Percentiles rank a stretch among this genome's conserved stretches.
phyloP scores from a whole-genome alignment of 1,284 basidiomycete species.

The Singerocomus inundabilis region DNA sequence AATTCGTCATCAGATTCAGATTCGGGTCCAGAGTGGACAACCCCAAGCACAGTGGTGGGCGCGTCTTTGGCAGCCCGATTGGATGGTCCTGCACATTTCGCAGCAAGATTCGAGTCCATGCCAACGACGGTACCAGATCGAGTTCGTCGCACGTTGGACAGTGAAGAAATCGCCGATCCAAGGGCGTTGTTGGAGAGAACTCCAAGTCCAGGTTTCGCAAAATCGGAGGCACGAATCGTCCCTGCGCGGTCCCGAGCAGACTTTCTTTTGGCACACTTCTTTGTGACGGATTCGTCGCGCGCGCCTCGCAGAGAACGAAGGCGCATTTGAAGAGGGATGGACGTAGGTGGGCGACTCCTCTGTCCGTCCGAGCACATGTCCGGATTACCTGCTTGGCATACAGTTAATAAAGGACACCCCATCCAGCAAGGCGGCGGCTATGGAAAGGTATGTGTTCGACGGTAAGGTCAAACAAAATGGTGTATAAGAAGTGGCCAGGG shows the following conservation, averaged over 20 bases:
- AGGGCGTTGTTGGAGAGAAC: neutral
- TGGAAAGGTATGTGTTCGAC: neutral
- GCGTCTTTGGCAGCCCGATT: neutral
- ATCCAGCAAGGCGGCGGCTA: neutral
- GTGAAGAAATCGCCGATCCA: neutral
- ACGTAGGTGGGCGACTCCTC: neutral
- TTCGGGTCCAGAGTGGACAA: slow-evolving; percentile 7
- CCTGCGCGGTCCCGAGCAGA: slow-evolving; percentile 26
- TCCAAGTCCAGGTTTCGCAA: neutral
- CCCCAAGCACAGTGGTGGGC: neutral
- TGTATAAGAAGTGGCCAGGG: neutral
- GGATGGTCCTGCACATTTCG: neutral
- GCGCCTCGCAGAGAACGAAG: slow-evolving; percentile 14
- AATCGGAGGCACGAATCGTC: slow-evolving; percentile 35
- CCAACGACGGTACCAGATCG: slow-evolving; percentile 35
- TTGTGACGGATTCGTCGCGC: slow-evolving; percentile 1
- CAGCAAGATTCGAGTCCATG: slow-evolving; percentile 24
- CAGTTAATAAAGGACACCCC: slow-evolving; percentile 11
- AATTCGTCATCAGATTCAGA: slow-evolving; percentile 31
- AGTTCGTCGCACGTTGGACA: slow-evolving; percentile 26
- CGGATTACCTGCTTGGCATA: slow-evolving; percentile 11
- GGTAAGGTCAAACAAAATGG: neutral
- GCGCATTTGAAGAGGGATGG: slow-evolving; percentile 6
- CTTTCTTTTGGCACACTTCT: slow-evolving; percentile 6
- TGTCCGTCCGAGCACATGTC: slow-evolving; percentile 13